Conservation (phyloP, 2,329 filamentous ascomycete species). For the Fusarium sp. region DNA sequence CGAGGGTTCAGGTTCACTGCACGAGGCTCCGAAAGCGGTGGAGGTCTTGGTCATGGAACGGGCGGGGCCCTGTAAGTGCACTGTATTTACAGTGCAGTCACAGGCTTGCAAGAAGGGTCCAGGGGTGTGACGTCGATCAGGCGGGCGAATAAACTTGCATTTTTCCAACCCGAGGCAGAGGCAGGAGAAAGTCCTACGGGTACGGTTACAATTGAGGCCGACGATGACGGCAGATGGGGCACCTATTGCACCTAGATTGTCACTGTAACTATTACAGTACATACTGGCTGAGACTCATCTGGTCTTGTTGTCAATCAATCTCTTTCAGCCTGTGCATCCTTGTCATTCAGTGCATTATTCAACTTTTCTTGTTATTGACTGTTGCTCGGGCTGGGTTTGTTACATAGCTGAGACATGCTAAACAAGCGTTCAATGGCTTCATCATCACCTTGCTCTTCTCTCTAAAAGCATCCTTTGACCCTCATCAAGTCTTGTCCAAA, state of each 20-base stretch:
- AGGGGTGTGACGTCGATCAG: conserved; percentile 44
- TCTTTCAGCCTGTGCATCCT: conserved; percentile 29
- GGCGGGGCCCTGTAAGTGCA: conserved; percentile 2
- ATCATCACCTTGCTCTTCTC: neutral
- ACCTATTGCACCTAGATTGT: neutral
- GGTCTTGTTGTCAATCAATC: conserved; percentile 1
- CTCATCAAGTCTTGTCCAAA: conserved; percentile 17
- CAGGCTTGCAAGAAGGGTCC: conserved; percentile 11
- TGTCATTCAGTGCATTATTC: neutral
- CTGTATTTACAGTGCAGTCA: conserved; percentile 11
- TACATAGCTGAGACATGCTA: conserved; percentile 8
- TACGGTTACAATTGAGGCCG: conserved; percentile 36
- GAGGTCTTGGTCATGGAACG: conserved; percentile 23
- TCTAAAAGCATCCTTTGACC: conserved; percentile 2
- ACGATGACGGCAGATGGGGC: conserved; percentile 37
- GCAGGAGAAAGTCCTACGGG: conserved; percentile 3
- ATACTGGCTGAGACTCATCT: neutral
- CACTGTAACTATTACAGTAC: neutral
- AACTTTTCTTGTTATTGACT: neutral
- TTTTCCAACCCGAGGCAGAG: conserved; percentile 31
- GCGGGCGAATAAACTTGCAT: conserved; percentile 31
- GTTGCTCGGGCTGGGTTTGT: conserved; percentile 3
- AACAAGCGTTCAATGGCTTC: conserved; percentile 23
- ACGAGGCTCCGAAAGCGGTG: conserved; percentile 50
- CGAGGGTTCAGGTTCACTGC: conserved; percentile 11